phyloP scores from a whole-genome alignment of 371 early-diverging fungal species.

The Mortierella sp. region DNA sequence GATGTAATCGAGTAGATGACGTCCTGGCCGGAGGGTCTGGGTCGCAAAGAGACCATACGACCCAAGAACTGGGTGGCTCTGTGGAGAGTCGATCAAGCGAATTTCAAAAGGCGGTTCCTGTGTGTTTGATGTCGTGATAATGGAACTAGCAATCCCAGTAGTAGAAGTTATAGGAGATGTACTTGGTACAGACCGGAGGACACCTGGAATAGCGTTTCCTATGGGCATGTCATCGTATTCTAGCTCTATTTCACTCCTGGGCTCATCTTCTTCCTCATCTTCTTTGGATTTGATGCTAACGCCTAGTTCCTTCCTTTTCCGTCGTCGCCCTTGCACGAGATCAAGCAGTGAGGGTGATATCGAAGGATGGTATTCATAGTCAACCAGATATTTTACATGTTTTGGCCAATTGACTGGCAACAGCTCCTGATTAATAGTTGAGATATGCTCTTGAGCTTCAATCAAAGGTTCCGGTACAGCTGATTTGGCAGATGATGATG shows the following conservation, averaged over 20 bases:
- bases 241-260: slow-evolving; percentile 10
- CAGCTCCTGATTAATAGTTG: slow-evolving; percentile 18
- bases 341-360: slow-evolving; percentile 20
- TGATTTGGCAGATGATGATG: not conserved
- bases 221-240: slow-evolving; percentile 48
- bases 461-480: not conserved
- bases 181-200: slow-evolving; percentile 10
- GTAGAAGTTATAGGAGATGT: no score
- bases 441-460: slow-evolving; percentile 12
- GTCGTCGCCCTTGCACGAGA: slow-evolving; percentile 34
- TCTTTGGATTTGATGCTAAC: not conserved
- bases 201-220: slow-evolving; percentile 39
- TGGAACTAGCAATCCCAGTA: not conserved
- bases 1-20: slow-evolving; percentile 50
- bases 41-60: slow-evolving; percentile 52
- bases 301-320: not conserved
- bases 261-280: slow-evolving; percentile 8
- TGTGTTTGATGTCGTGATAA: not conserved
- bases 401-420: slow-evolving; percentile 47
- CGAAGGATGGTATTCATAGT: slow-evolving; percentile 49
- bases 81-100: slow-evolving; percentile 30
- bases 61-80: slow-evolving; percentile 47
- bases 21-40: slow-evolving; percentile 31
- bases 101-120: slow-evolving; percentile 29
- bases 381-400: slow-evolving; percentile 41